These are phyloP conservation scores for Pichia ethanolica DNA, from an alignment of 805 yeast genomes.

Conservation along the genomic window DNA sequence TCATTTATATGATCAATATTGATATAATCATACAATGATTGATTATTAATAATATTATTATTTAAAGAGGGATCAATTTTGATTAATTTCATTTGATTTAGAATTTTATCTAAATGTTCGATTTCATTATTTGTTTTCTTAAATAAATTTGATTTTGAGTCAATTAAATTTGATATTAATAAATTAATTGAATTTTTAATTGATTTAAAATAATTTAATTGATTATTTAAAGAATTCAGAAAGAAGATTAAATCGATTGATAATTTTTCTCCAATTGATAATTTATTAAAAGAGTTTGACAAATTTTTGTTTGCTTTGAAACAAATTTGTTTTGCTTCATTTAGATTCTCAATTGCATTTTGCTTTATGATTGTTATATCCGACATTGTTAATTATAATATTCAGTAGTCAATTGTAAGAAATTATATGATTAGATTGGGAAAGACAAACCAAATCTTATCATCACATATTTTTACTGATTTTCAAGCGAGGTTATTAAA, in stretches of 20 bases:
- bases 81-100: conserved; percentile 29
- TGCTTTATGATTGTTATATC: background rate
- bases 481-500: too few relatives aligned
- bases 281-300: conserved; percentile 28
- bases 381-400: background rate
- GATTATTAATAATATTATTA: conserved; percentile 1
- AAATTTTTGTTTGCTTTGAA: conserved; percentile 40
- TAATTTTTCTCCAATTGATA: conserved; percentile 34
- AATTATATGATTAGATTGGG: too few relatives aligned
- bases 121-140: conserved; percentile 24
- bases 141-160: conserved; percentile 15
- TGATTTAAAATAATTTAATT: conserved; percentile 35
- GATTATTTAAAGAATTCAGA: conserved; percentile 39
- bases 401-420: too few relatives aligned
- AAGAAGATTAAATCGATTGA: conserved; percentile 39
- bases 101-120: conserved; percentile 26
- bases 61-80: conserved; percentile 30
- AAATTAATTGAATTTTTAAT: conserved; percentile 23
- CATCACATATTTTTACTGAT: too few relatives aligned
- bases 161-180: conserved; percentile 23
- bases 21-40: conserved; percentile 40
- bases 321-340: conserved; percentile 44
- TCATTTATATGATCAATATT: conserved; percentile 33
- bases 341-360: conserved; percentile 42
- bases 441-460: too few relatives aligned